phyloP scores from a whole-genome alignment of 2,329 filamentous ascomycete species.

The Bipolaris bicolor region DNA sequence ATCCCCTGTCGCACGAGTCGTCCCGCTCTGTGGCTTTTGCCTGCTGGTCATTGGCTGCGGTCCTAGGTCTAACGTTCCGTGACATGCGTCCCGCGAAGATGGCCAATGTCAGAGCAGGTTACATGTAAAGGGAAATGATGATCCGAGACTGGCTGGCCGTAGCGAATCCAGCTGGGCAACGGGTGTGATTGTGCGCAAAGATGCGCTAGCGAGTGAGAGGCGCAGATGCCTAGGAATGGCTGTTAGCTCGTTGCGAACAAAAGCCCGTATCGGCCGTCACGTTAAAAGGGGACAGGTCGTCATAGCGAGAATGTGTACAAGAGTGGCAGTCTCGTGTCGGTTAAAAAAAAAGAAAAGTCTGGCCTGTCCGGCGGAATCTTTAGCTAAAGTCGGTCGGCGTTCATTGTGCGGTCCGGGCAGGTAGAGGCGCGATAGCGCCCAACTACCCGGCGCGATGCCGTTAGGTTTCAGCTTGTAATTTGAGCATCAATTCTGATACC shows the following conservation, averaged over 20 bases:
- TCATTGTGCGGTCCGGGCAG: conserved; percentile 30
- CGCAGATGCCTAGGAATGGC: conserved; percentile 4
- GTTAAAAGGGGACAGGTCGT: conserved; percentile 16
- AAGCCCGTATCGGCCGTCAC: conserved; percentile 21
- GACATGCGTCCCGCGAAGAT: conserved; percentile 29
- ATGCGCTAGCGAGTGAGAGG: conserved; percentile 17
- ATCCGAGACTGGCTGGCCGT: conserved; percentile 29
- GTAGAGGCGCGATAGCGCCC: conserved; percentile 24
- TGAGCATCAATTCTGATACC: conserved; percentile 5
- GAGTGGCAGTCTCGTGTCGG: conserved; percentile 39
- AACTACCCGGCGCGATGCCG: conserved; percentile 28
- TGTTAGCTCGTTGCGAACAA: conserved; percentile 9
- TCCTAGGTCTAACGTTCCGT: conserved; percentile 26
- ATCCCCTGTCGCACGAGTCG: conserved; percentile 12
- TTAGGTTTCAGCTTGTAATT: conserved; percentile 28
- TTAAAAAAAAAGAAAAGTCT: conserved; percentile 30
- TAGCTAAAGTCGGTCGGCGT: conserved; percentile 29
- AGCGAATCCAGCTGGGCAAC: conserved; percentile 16
- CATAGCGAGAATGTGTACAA: conserved; percentile 24
- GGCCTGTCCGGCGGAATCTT: conserved; percentile 18
- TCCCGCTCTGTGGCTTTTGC: conserved; percentile 15
- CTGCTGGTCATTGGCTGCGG: conserved; percentile 29
- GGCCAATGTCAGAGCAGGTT: conserved; percentile 30
- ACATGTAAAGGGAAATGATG: conserved; percentile 28
- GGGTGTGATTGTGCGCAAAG: conserved; percentile 29